Base-by-base conservation (phyloP, 257 asterid species). In the Prunella vulgaris region DNA sequence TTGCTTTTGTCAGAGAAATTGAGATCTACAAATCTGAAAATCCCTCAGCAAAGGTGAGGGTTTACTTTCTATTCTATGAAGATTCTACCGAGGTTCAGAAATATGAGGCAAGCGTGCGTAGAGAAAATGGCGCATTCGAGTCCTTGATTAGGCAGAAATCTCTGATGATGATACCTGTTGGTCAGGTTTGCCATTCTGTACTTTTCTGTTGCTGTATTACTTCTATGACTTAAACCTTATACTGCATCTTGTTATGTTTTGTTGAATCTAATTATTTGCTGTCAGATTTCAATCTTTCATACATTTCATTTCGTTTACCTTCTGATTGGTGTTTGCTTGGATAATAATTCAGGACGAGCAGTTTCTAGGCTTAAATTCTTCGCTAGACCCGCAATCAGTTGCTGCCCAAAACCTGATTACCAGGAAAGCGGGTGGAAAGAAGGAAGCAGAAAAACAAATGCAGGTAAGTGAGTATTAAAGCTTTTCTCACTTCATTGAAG, bases 91-190 rank as follows among this genome's bases (percentile, higher is more conserved):
- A 93, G 86, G 96, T 87, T 70, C 90, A 78, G 78, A 93, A 93
- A 82, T 93, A 80, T 70, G 97, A 93, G 84, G 97, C 99, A 60
- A 90, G 97, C 80, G 71, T 89, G 65, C 87, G 85, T 12, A 81
- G 96, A 83, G 99, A 93, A 75, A 93, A 93, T 84, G 94, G 83
- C 67, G 96, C 99, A 70, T 90, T 88, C 73, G 99, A 93, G 80
- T 87, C 97, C 66, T 81, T 93, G 68, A 93, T 93, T 71, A 86
- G 99, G 80, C 97, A 93, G 74, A 93, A 90, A 71, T 93, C 99
- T 64, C 68, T 87, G 81, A 93, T 93, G 99, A 86, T 89, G 93
- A 78, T 93, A 68, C 93, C 97, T 52, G 85, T 84, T 60, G 85
- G 76, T 78, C 93, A 87, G 95, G 99, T 93, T 65, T 79, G 88